Evolutionary conservation across 495 filamentous ascomycete species (phyloP), one percentile per base, ranked within the genome.

Genomic region (Xylaria telfairii): DNA sequence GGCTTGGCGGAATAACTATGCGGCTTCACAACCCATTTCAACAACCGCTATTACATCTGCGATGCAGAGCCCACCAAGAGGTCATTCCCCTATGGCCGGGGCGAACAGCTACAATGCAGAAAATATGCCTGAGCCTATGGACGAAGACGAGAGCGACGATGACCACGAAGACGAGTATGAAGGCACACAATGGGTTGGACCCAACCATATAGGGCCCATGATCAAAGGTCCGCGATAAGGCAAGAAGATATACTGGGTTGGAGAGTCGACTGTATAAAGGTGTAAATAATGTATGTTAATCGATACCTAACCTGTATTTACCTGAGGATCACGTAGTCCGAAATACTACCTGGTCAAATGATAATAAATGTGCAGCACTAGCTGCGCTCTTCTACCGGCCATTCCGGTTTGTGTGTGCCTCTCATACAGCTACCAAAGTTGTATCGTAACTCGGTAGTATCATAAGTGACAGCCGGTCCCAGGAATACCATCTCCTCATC

Each of bases 401-500:
- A 78, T 32, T 70, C 76, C 19, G 76, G 63, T 44, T 72, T 65
- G 39, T 78, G 71, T 24, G 70, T 76, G n/a, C 76, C 76, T 65
- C 74, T 67, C 53, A 78, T 71, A 47, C 76, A 78, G 57, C 76
- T 78, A 19, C 76, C 76, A 10, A 30, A 63, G 30, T 78, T 59
- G 24, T 78, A 78, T 41, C 53, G 61, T 24, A 78, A 17, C 61
- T 72, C 72, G 0, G 74, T 78, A 32, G 67, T 77, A 17, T 72
- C 73, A 56, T 78, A 78, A 44, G 73, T 71, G 24, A 72, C 73
- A 5, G 73, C 76, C 13, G 76, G 76, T 15, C 74, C 76, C 30
- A 78, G 66, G 62, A 78, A 76, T 24, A 63, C 61, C 72, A 76
- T 76, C 6, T 78, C 71, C 54, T 76, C 76, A 30, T 77, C 71